Percentiles rank a stretch among this genome's conserved stretches.
Conservation (phyloP, 1,284 basidiomycete species). For the Leccinum fallax region DNA sequence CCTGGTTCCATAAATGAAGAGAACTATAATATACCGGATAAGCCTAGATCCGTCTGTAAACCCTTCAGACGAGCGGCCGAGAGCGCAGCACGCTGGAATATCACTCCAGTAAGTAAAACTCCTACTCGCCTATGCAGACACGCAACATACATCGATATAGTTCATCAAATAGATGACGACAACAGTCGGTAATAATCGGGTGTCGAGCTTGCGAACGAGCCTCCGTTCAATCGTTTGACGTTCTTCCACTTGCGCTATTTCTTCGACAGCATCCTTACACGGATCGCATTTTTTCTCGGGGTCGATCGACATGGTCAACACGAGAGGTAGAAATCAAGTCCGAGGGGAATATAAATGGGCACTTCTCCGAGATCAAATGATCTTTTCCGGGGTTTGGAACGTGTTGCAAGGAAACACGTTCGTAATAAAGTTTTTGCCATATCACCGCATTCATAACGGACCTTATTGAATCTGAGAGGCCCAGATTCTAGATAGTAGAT, state of each 20-base stretch:
- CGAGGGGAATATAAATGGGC: neutral
- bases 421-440: neutral
- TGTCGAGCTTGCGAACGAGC: slow-evolving; percentile 59
- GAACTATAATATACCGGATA: slow-evolving; percentile 35
- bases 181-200: slow-evolving; percentile 60
- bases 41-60: slow-evolving; percentile 55
- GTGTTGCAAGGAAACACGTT: neutral
- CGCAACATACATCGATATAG: slow-evolving; percentile 59
- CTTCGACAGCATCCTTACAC: neutral
- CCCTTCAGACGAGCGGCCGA: slow-evolving; percentile 64
- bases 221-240: slow-evolving; percentile 37
- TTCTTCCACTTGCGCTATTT: neutral
- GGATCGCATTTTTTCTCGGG: neutral
- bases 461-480: neutral
- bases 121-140: neutral
- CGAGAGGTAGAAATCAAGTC: neutral
- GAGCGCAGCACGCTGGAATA: slow-evolving; percentile 56
- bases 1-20: neutral
- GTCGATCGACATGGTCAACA: neutral
- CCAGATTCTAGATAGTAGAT: neutral
- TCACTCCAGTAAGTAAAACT: neutral
- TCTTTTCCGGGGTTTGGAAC: neutral
- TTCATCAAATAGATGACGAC: slow-evolving; percentile 68
- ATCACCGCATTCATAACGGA: neutral
- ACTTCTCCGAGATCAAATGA: neutral